phyloP scores from a whole-genome alignment of 805 yeast genomes.

The Kregervanrija fluxuum region DNA sequence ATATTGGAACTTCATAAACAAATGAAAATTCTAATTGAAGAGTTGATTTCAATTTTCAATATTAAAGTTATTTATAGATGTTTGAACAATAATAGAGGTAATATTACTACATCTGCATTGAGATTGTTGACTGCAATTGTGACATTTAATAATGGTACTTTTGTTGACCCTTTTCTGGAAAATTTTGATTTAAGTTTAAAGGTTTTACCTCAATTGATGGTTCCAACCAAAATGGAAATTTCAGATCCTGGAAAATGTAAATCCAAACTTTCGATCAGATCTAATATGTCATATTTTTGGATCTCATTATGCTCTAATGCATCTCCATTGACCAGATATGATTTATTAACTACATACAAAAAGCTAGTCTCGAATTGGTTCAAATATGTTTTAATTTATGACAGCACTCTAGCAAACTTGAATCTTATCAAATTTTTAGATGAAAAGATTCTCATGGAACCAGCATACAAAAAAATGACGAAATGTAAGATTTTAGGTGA shows the following conservation, averaged over 20 bases:
- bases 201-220: conserved; percentile 52
- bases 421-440: conserved; percentile 42
- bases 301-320: conserved; percentile 41
- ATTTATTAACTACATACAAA: conserved; percentile 47
- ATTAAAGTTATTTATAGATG: conserved; percentile 63
- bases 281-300: conserved; percentile 56
- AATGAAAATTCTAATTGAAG: conserved; percentile 38
- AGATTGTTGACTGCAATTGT: conserved; percentile 47
- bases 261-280: conserved; percentile 41
- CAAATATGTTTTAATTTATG: conserved; percentile 51
- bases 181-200: conserved; percentile 62
- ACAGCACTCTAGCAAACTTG: conserved; percentile 36
- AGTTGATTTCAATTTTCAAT: conserved; percentile 46
- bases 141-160: conserved; percentile 38
- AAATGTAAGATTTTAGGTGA: conserved; percentile 78
- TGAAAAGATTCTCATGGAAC: conserved; percentile 48
- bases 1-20: conserved; percentile 13
- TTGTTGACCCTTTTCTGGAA: conserved; percentile 52
- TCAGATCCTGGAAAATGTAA: conserved; percentile 31
- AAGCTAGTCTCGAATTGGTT: conserved; percentile 62
- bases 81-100: conserved; percentile 48
- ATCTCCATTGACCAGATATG: conserved; percentile 54
- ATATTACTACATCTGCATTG: conserved; percentile 55
- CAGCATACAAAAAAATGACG: conserved; percentile 53
- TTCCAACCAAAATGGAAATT: conserved; percentile 43